Percentiles rank a stretch among this genome's conserved stretches.
Conservation (phyloP, 768 basidiomycete genomes). For the Leccinellum luteum region DNA sequence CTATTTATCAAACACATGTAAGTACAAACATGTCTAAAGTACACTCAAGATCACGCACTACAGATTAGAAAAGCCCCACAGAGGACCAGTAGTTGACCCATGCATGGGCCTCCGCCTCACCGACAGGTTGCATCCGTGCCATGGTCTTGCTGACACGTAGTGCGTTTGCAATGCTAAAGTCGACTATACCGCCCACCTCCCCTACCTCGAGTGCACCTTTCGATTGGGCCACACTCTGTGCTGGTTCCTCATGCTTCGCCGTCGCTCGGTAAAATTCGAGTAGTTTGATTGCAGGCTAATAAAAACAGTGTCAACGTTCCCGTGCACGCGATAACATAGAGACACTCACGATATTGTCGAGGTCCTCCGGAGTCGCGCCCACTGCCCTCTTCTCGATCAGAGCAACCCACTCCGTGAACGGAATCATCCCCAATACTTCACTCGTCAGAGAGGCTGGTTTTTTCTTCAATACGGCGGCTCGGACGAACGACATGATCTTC, state of each 20-base stretch:
- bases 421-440: slow-evolving; percentile 19
- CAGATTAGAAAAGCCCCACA: slow-evolving; percentile 9
- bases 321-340: background rate
- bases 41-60: background rate
- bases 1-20: no score
- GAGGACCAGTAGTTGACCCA: slow-evolving; percentile 24
- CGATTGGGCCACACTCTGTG: background rate
- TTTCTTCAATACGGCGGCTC: slow-evolving; percentile 14
- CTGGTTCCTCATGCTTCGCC: background rate
- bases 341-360: slow-evolving; percentile 5
- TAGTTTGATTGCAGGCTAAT: slow-evolving; percentile 34
- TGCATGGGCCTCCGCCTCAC: slow-evolving; percentile 8
- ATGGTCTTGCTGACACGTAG: slow-evolving; percentile 13
- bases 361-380: slow-evolving; percentile 5
- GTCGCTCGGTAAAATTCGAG: slow-evolving; percentile 27
- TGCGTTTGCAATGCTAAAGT: slow-evolving; percentile 10
- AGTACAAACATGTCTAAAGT: no score
- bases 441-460: slow-evolving; percentile 1
- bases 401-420: slow-evolving; percentile 31
- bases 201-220: background rate
- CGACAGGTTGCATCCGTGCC: slow-evolving; percentile 11
- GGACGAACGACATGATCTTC: slow-evolving; percentile 24
- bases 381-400: slow-evolving; percentile 26
- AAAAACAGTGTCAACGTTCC: background rate
- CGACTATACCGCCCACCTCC: slow-evolving; percentile 4